Conservation (phyloP, 208 protist genomes). For the Herpetomonas tarakana region DNA sequence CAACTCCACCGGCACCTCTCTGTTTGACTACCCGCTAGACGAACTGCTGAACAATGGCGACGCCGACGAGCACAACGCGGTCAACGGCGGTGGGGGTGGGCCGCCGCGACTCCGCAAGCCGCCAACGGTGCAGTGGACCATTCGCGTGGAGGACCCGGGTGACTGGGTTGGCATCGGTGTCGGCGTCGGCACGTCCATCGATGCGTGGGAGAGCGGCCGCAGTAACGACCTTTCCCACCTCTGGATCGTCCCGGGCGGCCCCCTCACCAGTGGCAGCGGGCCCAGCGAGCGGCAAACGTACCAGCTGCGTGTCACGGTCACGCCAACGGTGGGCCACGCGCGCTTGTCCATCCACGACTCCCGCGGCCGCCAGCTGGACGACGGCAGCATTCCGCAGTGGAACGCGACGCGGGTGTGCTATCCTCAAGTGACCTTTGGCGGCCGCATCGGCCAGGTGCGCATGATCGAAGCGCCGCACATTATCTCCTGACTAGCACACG, state of each 20-base stretch:
- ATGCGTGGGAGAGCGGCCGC: slow-evolving; percentile 43
- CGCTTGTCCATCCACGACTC: slow-evolving; percentile 74
- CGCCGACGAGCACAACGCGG: slow-evolving; percentile 12
- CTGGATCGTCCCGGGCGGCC: slow-evolving; percentile 64
- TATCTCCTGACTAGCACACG: slow-evolving; percentile 15
- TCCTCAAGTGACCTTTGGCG: slow-evolving; percentile 84
- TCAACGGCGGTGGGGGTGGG: slow-evolving; percentile 10
- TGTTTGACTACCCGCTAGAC: slow-evolving; percentile 69
- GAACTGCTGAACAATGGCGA: slow-evolving; percentile 36
- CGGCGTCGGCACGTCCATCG: slow-evolving; percentile 65
- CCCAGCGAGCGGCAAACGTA: slow-evolving; percentile 20
- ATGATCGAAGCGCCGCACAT: slow-evolving; percentile 54
- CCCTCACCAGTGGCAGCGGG: slow-evolving; percentile 3
- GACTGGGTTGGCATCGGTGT: slow-evolving; percentile 88
- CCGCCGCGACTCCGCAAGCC: not conserved
- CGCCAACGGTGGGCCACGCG: slow-evolving; percentile 51
- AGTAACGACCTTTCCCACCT: slow-evolving; percentile 76
- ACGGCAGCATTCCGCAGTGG: slow-evolving; percentile 79
- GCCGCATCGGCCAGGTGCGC: slow-evolving; percentile 60
- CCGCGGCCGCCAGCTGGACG: slow-evolving; percentile 64
- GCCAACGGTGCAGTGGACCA: slow-evolving; percentile 47
- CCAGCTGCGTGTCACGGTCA: slow-evolving; percentile 52
- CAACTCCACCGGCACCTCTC: slow-evolving; percentile 62
- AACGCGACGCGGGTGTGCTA: slow-evolving; percentile 61
- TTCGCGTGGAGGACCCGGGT: slow-evolving; percentile 72